Evolutionary conservation across 2,329 filamentous ascomycete genomes (phyloP), one percentile per base, ranked within the genome.

Genomic region (Botryosphaeria dothidea): DNA sequence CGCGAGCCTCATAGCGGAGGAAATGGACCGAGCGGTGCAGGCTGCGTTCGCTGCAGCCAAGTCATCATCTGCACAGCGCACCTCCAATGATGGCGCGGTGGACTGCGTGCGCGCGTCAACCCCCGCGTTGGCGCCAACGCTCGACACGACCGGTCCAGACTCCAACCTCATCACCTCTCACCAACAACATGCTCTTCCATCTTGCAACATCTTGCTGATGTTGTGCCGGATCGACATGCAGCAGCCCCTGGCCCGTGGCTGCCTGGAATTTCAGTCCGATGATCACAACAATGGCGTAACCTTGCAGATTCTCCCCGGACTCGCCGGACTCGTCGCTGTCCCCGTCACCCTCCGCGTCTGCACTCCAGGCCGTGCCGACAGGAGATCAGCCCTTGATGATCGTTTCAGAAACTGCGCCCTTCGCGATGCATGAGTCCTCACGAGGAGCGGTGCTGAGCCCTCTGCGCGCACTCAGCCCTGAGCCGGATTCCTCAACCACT

Each of bases 221-320:
- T 29, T 6, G 2, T 34, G 49, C 9, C 17, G 38, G n/a, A 21
- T 19, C 34, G 52, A 27, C 52, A 8, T 25, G 23, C 21, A 58
- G 23, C 21, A 58, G 25, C 11, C 46, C 46, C 46, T 29, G 54
- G 4, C 41, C 31, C 17, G 43, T 21, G 17, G 41, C 41, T 46
- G 56, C 56, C 56, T 60, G 56, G 56, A 27, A n/a, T 3, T 34
- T 25, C 17, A 15, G n/a, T 34, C 56, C 8, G 56, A 11, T 60
- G 56, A 60, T 46, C 56, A 46, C 41, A 15, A 34, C 25, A 7
- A 46, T 60, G 56, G 56, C 56, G 38, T 36, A 23, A 34, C 56
- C 25, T 9, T 34, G 41, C 56, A 58, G 27, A 31, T 48, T 19
- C 23, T 15, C 36, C 29, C 51, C 19, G 51, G 51, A 36, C 29